Evolutionary conservation across 2,329 filamentous ascomycete species (phyloP).

Genomic region (Hypomyces rosellus): DNA sequence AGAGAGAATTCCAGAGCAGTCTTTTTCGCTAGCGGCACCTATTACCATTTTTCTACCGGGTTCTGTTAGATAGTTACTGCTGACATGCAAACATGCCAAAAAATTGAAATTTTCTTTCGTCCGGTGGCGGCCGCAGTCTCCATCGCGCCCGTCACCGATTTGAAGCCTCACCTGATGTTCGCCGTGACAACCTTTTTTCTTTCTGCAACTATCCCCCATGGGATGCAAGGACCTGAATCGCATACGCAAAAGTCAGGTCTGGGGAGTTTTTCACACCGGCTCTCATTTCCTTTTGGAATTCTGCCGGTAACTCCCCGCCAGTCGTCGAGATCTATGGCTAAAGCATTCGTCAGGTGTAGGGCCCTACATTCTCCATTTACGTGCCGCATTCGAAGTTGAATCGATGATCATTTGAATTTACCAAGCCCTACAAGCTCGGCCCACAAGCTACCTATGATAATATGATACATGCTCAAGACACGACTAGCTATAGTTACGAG

Average conservation of each 20-base stretch:
- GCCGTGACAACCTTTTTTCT: neutral
- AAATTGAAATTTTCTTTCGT: neutral
- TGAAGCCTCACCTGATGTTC: no score
- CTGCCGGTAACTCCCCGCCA: conserved; percentile 12
- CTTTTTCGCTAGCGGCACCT: conserved; percentile 99
- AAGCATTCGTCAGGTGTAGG: conserved; percentile 10
- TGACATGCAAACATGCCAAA: conserved; percentile 48
- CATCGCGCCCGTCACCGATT: neutral
- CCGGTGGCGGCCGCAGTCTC: neutral
- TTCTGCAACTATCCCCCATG: neutral
- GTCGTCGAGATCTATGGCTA: conserved; percentile 13
- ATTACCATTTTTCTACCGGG: conserved; percentile 58
- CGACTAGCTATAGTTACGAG: conserved; percentile 2
- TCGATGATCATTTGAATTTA: conserved; percentile 6
- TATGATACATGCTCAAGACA: conserved; percentile 11
- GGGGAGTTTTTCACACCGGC: conserved; percentile 7
- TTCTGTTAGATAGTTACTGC: conserved; percentile 97
- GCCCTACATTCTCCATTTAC: neutral
- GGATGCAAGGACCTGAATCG: neutral
- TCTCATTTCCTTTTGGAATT: conserved; percentile 7
- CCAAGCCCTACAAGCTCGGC: conserved; percentile 8
- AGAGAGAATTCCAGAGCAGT: conserved; percentile 68
- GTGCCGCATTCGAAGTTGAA: neutral
- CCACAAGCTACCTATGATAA: conserved; percentile 10
- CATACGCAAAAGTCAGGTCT: no score